Conservation (phyloP, 2,329 filamentous ascomycete genomes). For the Neofusicoccum cordaticola region DNA sequence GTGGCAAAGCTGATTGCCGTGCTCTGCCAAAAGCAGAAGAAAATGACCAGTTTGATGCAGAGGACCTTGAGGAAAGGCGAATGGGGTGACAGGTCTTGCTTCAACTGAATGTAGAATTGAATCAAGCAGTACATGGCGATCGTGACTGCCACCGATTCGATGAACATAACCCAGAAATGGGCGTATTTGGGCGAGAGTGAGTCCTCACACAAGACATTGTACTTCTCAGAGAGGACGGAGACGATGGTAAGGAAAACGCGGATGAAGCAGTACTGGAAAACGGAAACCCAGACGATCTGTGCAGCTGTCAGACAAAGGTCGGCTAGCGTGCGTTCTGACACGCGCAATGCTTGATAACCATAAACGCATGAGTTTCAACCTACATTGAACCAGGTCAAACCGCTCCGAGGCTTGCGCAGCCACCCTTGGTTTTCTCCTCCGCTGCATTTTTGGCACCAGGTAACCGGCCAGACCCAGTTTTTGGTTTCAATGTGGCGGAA, state of each 20-base stretch:
- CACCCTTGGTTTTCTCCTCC: constrained; percentile 64
- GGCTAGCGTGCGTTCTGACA: neutral
- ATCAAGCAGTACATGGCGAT: constrained; percentile 88
- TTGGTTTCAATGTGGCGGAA: constrained; percentile 67
- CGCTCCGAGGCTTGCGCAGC: constrained; percentile 73
- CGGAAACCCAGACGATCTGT: constrained; percentile 70
- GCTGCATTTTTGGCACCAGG: constrained; percentile 67
- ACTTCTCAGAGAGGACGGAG: constrained; percentile 69
- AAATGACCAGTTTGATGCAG: constrained; percentile 87
- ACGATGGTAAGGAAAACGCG: constrained; percentile 76
- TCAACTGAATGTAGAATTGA: constrained; percentile 81
- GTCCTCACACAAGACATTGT: constrained; percentile 71
- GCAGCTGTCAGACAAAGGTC: neutral
- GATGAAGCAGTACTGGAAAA: constrained; percentile 85
- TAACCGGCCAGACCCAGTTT: constrained; percentile 73
- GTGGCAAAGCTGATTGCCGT: constrained; percentile 60
- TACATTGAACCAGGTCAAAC: constrained; percentile 85
- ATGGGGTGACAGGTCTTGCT: constrained; percentile 64
- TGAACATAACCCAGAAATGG: constrained; percentile 77
- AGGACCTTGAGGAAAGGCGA: constrained; percentile 75
- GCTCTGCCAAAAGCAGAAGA: constrained; percentile 83
- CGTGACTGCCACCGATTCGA: constrained; percentile 70
- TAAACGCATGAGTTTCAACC: constrained; percentile 20
- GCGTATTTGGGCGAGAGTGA: constrained; percentile 74
- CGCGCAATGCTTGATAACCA: neutral